Conservation (phyloP, 345 rosid species). For the Gossypium bickii region DNA sequence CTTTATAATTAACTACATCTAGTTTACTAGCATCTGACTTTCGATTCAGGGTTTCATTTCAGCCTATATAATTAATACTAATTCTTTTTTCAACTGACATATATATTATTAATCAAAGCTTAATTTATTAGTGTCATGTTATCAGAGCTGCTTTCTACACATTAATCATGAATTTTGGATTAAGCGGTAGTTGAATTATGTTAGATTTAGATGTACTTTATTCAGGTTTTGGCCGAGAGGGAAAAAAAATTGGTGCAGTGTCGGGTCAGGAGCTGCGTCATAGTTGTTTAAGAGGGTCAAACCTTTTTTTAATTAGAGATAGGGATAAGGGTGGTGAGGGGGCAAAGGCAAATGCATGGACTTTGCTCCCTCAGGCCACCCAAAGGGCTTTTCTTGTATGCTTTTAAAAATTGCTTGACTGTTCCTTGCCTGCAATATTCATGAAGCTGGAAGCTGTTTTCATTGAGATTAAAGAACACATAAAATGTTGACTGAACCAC, state of each 20-base stretch:
- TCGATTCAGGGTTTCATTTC: not conserved
- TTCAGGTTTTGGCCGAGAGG: not conserved
- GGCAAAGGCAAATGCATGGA: not conserved
- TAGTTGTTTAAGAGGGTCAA: not conserved
- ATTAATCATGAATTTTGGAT: not conserved
- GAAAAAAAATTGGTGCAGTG: not conserved
- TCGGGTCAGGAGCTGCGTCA: conserved; percentile 7
- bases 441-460: not conserved
- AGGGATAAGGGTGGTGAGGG: not conserved
- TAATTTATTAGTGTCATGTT: not conserved
- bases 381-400: not conserved
- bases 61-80: too few relatives aligned
- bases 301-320: not conserved
- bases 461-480: too few relatives aligned
- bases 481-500: not conserved
- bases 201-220: not conserved
- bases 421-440: not conserved
- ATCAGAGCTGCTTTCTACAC: not conserved
- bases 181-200: not conserved
- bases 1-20: not conserved
- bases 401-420: not conserved
- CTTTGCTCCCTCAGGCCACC: conserved; percentile 4
- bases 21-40: not conserved
- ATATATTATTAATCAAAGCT: not conserved
- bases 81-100: not conserved